phyloP scores from a whole-genome alignment of 1,284 basidiomycete species.

The Vanrija sp. region DNA sequence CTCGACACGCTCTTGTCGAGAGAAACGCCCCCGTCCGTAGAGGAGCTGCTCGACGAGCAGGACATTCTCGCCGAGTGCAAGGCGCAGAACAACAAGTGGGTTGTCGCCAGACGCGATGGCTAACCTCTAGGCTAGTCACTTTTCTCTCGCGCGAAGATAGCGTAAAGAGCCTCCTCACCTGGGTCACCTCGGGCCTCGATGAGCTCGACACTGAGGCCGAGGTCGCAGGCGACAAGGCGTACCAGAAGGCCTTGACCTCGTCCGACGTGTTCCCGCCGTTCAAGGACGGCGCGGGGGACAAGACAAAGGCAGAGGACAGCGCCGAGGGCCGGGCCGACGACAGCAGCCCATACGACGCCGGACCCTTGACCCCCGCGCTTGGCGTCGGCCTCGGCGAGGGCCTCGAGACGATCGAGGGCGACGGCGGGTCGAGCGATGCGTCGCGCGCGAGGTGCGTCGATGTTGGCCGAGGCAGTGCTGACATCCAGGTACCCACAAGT shows the following conservation, averaged over 20 bases:
- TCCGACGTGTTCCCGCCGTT: constrained; percentile 30
- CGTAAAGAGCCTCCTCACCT: constrained; percentile 42
- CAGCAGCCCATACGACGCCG: background rate
- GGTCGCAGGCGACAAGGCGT: constrained; percentile 28
- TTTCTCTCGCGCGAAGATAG: constrained; percentile 42
- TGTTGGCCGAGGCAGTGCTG: background rate
- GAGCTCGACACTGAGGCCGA: constrained; percentile 42
- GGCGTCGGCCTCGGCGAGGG: constrained; percentile 32
- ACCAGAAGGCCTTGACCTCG: constrained; percentile 23
- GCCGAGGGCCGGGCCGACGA: constrained; percentile 15
- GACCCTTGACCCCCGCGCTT: background rate
- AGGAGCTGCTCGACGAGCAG: constrained; percentile 89
- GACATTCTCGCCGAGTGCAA: constrained; percentile 95
- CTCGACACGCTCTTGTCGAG: constrained; percentile 44
- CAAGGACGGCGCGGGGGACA: constrained; percentile 11
- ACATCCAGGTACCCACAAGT: constrained; percentile 79
- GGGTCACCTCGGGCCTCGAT: constrained; percentile 46
- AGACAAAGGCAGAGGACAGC: constrained; percentile 1
- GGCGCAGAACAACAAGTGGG: constrained; percentile 69
- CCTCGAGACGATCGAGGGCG: constrained; percentile 13
- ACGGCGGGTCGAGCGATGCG: constrained; percentile 21
- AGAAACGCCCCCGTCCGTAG: constrained; percentile 56
- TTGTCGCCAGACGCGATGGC: background rate
- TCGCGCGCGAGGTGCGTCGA: constrained; percentile 31
- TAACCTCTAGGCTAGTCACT: constrained; percentile 32